Evolutionary conservation across 495 filamentous ascomycete species (phyloP).

Genomic region (Choiromyces venosus): DNA sequence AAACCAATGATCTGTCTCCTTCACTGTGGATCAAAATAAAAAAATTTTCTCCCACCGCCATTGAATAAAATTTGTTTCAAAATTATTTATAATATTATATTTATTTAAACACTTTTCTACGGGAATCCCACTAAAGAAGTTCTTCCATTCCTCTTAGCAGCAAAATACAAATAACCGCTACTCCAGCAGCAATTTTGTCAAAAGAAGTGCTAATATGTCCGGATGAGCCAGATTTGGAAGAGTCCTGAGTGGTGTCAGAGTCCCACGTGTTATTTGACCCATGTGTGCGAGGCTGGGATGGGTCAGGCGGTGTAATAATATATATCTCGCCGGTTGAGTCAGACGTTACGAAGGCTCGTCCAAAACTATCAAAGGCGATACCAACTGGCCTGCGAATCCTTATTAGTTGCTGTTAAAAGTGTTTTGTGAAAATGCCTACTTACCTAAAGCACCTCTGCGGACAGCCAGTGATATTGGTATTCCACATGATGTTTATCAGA

Average conservation of each 20-base stretch:
- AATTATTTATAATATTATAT: not conserved
- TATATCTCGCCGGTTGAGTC: slow-evolving; percentile 47
- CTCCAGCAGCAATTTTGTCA: not conserved
- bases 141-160: not conserved
- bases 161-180: not conserved
- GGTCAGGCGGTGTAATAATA: slow-evolving; percentile 30
- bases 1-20: not conserved
- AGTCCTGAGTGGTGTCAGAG: not conserved
- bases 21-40: not conserved
- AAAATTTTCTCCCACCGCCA: not conserved
- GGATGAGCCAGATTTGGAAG: not conserved
- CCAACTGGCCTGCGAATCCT: slow-evolving; percentile 41
- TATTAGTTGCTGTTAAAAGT: not conserved
- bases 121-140: not conserved
- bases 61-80: not conserved
- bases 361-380: slow-evolving; percentile 44
- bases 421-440: not conserved
- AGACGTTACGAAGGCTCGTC: slow-evolving; percentile 44
- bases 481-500: slow-evolving; percentile 50
- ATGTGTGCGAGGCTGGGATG: not conserved
- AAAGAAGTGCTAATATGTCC: not conserved
- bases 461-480: slow-evolving; percentile 47
- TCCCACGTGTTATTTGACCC: too few relatives aligned
- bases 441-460: slow-evolving; percentile 50
- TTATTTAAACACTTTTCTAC: not conserved